These are phyloP conservation scores for Fusarium zealandicum DNA, from an alignment of 2,329 filamentous ascomycete species.

Conservation along the genomic window DNA sequence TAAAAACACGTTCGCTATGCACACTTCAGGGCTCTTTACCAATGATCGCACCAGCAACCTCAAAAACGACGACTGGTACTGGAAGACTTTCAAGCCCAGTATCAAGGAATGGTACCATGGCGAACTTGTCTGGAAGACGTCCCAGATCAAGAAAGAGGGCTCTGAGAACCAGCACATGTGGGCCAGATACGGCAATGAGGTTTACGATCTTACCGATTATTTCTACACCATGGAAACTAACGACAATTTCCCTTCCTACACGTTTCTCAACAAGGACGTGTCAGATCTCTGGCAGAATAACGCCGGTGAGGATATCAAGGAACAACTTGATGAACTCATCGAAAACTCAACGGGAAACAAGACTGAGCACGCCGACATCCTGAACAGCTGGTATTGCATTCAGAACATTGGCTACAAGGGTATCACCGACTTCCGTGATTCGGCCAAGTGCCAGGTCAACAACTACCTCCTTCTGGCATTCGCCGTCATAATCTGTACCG, in stretches of 20 bases:
- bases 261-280: constrained; percentile 76
- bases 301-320: constrained; percentile 80
- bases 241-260: constrained; percentile 63
- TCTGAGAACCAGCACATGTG: constrained; percentile 73
- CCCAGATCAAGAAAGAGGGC: constrained; percentile 70
- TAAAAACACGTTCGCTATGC: constrained; percentile 63
- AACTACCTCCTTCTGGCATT: constrained; percentile 90
- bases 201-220: constrained; percentile 95
- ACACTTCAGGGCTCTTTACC: constrained; percentile 72
- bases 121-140: constrained; percentile 74
- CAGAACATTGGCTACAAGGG: constrained; percentile 85
- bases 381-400: constrained; percentile 79
- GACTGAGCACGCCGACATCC: constrained; percentile 58
- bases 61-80: constrained; percentile 77
- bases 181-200: constrained; percentile 76
- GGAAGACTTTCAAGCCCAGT: constrained; percentile 72
- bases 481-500: constrained; percentile 79
- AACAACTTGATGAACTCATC: constrained; percentile 65
- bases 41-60: constrained; percentile 64
- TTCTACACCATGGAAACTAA: constrained; percentile 74
- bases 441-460: constrained; percentile 81
- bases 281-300: constrained; percentile 74
- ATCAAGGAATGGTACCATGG: constrained; percentile 91
- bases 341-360: constrained; percentile 57
- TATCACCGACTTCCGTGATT: constrained; percentile 82